Conservation (phyloP, 1,139 yeast genomes). For the Wickerhamomyces sp. region DNA sequence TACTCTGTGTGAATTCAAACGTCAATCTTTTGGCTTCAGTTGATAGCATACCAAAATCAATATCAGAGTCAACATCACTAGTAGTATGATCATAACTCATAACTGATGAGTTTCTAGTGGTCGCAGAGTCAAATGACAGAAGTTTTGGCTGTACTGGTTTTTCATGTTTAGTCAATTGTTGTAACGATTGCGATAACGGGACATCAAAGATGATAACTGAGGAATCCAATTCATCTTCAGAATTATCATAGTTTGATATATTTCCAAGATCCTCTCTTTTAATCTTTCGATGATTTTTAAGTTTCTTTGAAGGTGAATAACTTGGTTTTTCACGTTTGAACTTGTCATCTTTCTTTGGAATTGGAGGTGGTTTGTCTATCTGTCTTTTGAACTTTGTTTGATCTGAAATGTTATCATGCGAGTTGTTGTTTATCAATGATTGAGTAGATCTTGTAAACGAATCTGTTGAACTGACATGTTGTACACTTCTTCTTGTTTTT, state of each 20-base stretch:
- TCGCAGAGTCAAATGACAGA: constrained; percentile 28
- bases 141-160: constrained; percentile 11
- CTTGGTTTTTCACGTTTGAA: constrained; percentile 3
- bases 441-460: constrained; percentile 14
- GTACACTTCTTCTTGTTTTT: constrained; percentile 5
- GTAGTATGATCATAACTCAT: constrained; percentile 22
- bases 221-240: constrained; percentile 51
- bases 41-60: constrained; percentile 24
- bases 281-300: constrained; percentile 5
- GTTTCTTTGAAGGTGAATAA: constrained; percentile 19
- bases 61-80: constrained; percentile 10
- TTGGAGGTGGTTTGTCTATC: background rate
- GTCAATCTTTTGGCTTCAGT: constrained; percentile 49
- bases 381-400: background rate
- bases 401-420: constrained; percentile 5
- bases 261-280: constrained; percentile 14
- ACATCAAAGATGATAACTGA: constrained; percentile 53
- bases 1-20: constrained; percentile 25
- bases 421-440: constrained; percentile 9
- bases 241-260: constrained; percentile 25
- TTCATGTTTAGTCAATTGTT: constrained; percentile 15
- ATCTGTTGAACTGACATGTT: constrained; percentile 5
- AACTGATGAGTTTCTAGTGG: constrained; percentile 43
- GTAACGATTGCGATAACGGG: constrained; percentile 51
- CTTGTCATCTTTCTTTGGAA: constrained; percentile 1